Base-by-base conservation (phyloP, 169 alveolate species). In the Perkinsus chesapeaki region DNA sequence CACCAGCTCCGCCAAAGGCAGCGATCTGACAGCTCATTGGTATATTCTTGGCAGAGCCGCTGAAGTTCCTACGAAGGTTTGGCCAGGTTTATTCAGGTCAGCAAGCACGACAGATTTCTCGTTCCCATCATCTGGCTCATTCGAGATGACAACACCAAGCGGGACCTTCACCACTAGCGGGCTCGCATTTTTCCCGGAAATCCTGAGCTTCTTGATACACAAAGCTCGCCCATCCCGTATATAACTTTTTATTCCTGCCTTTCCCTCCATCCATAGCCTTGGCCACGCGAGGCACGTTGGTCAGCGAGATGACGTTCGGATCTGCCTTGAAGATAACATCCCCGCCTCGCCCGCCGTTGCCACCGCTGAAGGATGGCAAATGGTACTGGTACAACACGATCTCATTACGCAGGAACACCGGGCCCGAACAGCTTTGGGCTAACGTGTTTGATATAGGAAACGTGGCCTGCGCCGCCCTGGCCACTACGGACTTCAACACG, bases 351-450 rank as follows among this genome's bases (percentile, higher is more conserved):
- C 93, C 73, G 31, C 73, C 93, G 19, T 20, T 31, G 23, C 93
- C 93, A 19, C 93, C 73, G 38, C 93, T 60, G 82, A 23, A 16
- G 27, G n/a, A n/a, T n/a, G n/a, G n/a, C n/a, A n/a, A n/a, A n/a
- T n/a, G n/a, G 82, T 1, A 23, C 82, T 23, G 27, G 3, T 12
- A 60, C 72, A 9, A 47, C 72, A 47, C 27, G 19, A 9, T 10
- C 72, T 19, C 82, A n/a, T n/a, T 60, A 60, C 82, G 82, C 47
- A 5, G 73, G 93, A n/a, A n/a, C 60, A 0, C 93, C 93, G 0
- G 93, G 93, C 3, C 92, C 92, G 72, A 91, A 39, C 10, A 91
- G 92, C 73, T 91, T 91, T 39, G 73, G 39, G 39, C 39, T 39
- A 27, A 60, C 73, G 93, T 91, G 93, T 73, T 91, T 91, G 3